phyloP scores from a whole-genome alignment of 1,284 basidiomycete genomes.

The Rhodofomes roseus region DNA sequence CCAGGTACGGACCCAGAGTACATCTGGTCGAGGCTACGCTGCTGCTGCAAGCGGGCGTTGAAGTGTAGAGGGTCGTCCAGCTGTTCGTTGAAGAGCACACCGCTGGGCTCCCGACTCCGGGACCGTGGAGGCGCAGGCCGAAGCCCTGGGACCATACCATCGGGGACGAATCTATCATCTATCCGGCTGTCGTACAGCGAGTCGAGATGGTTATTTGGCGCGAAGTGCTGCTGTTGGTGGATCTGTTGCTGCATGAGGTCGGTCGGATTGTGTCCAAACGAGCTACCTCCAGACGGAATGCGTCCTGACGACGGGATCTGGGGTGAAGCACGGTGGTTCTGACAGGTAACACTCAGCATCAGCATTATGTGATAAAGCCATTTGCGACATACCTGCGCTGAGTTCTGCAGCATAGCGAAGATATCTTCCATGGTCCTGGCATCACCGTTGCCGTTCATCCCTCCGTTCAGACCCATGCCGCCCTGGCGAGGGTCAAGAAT shows the following conservation, averaged over 20 bases:
- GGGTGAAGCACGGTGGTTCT: constrained; percentile 29
- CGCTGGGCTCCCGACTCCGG: constrained; percentile 52
- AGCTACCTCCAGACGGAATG: constrained; percentile 22
- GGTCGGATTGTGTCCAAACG: constrained; percentile 26
- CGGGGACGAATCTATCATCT: constrained; percentile 77
- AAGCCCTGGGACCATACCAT: constrained; percentile 80
- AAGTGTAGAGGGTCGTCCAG: constrained; percentile 61
- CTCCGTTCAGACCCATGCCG: constrained; percentile 31
- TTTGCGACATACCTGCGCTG: constrained; percentile 46
- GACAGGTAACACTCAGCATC: background rate
- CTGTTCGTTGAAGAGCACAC: constrained; percentile 52
- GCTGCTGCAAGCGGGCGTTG: constrained; percentile 48
- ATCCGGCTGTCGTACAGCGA: constrained; percentile 66
- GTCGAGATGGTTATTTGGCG: constrained; percentile 47
- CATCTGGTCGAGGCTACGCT: constrained; percentile 52
- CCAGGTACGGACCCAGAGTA: constrained; percentile 48
- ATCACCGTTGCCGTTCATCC: constrained; percentile 38
- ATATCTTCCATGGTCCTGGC: constrained; percentile 69
- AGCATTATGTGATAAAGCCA: background rate
- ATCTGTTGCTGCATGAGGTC: constrained; percentile 38
- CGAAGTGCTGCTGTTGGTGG: constrained; percentile 41
- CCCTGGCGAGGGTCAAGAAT: constrained; percentile 47
- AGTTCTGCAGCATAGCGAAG: constrained; percentile 68
- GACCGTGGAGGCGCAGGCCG: constrained; percentile 55
- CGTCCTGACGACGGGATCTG: constrained; percentile 23